Conservation (phyloP, 768 basidiomycete species). For the Phlegmacium glaucopus region DNA sequence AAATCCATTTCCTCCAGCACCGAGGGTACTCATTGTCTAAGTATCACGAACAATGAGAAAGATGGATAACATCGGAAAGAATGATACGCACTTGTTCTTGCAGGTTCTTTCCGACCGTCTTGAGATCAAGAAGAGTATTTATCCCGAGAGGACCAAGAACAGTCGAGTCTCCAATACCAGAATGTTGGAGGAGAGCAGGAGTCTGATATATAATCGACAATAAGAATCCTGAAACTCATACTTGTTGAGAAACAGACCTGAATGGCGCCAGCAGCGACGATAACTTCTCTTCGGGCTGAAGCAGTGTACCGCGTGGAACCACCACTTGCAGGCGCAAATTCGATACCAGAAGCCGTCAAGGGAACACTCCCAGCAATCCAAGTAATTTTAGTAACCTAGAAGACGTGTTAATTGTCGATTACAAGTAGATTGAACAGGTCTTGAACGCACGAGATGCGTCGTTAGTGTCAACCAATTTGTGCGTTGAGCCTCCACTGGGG, state of each 20-base stretch:
- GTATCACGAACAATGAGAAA: background rate
- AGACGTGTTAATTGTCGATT: background rate
- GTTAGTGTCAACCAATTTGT: conserved; percentile 49
- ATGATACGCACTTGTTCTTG: conserved; percentile 43
- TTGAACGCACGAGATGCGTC: conserved; percentile 29
- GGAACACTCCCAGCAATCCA: conserved; percentile 34
- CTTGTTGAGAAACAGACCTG: conserved; percentile 18
- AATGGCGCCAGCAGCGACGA: conserved; percentile 52
- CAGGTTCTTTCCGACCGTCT: conserved; percentile 52
- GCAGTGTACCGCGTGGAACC: conserved; percentile 37
- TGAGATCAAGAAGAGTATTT: conserved; percentile 40
- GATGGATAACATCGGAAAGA: background rate
- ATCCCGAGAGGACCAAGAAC: conserved; percentile 46
- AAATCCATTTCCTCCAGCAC: conserved; percentile 38
- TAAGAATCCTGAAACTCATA: background rate
- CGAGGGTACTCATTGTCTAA: conserved; percentile 41
- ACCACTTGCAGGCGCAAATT: conserved; percentile 39
- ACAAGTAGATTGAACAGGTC: background rate
- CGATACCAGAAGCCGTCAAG: conserved; percentile 41
- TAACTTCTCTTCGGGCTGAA: conserved; percentile 44
- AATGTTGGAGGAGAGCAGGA: conserved; percentile 48
- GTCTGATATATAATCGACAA: conserved; percentile 23
- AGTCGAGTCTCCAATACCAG: conserved; percentile 51
- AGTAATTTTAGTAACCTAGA: conserved; percentile 43
- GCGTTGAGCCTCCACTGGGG: conserved; percentile 45